A percentile compares a stretch with the other conserved stretches of the same genome.
These are phyloP conservation scores for Persicaria tinctoria DNA, from an alignment of 148 eudicot genomes.

Conservation along the genomic window DNA sequence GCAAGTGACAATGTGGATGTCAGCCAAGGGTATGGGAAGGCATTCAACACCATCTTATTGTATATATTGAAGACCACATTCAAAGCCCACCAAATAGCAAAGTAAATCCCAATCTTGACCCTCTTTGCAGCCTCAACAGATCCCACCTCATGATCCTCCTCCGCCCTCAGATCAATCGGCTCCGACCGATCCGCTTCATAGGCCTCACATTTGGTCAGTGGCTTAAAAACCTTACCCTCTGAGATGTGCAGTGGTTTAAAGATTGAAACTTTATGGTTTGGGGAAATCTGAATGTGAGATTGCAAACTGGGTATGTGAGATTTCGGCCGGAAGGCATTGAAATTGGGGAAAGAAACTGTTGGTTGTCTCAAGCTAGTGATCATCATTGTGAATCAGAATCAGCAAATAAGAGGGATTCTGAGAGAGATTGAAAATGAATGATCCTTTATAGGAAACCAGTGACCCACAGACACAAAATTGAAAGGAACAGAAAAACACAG, in stretches of 20 bases:
- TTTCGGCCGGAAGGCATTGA: constrained; percentile 32
- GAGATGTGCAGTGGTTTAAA: constrained; percentile 46
- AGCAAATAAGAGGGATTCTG: not conserved
- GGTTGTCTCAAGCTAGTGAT: constrained; percentile 64
- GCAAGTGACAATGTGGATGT: constrained; percentile 90
- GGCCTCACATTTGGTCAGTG: constrained; percentile 54
- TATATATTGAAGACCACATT: constrained; percentile 89
- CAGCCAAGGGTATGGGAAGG: constrained; percentile 84
- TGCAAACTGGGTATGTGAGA: constrained; percentile 26
- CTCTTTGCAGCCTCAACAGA: constrained; percentile 55
- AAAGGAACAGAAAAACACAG: too few relatives aligned
- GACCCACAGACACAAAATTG: too few relatives aligned
- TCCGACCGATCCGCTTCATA: constrained; percentile 65
- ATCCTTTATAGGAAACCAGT: too few relatives aligned
- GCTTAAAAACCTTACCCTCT: constrained; percentile 23
- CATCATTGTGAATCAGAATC: constrained; percentile 25
- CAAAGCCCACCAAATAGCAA: constrained; percentile 95
- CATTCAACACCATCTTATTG: constrained; percentile 92
- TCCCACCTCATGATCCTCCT: not conserved
- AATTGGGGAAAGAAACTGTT: constrained; percentile 27
- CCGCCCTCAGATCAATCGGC: constrained; percentile 26
- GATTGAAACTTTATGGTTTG: constrained; percentile 28
- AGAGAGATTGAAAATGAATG: too few relatives aligned
- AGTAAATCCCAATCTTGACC: constrained; percentile 70
- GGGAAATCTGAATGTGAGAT: constrained; percentile 23